Percentiles rank a stretch among this genome's conserved stretches.
Evolutionary conservation across 805 yeast species (phyloP).

Genomic region (Myxozyma neotropica): DNA sequence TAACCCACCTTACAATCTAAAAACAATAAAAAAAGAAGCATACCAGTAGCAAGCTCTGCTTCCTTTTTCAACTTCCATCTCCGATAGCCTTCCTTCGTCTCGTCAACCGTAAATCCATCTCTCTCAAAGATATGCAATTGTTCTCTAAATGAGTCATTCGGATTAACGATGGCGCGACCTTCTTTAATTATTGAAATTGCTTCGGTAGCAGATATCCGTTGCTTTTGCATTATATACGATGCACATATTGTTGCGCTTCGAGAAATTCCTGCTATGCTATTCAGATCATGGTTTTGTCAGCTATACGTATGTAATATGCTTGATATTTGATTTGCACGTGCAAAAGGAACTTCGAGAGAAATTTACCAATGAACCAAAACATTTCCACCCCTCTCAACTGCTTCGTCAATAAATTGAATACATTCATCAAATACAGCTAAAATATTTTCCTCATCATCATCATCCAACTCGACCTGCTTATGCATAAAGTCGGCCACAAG

Average conservation of each 20-base stretch:
- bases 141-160: conserved; percentile 71
- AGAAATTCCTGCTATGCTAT: conserved; percentile 89
- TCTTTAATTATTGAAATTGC: conserved; percentile 77
- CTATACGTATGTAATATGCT: too few relatives aligned
- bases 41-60: conserved; percentile 41
- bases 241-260: conserved; percentile 83
- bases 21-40: not conserved
- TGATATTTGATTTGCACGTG: conserved; percentile 42
- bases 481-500: conserved; percentile 50
- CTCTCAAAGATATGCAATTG: conserved; percentile 69
- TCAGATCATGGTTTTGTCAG: conserved; percentile 47
- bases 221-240: conserved; percentile 84
- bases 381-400: conserved; percentile 42
- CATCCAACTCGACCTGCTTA: conserved; percentile 67
- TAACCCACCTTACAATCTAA: not conserved
- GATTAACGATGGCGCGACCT: conserved; percentile 61
- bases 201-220: conserved; percentile 58
- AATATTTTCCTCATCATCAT: conserved; percentile 67
- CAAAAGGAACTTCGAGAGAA: conserved; percentile 40
- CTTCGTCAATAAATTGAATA: conserved; percentile 66
- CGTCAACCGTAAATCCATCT: conserved; percentile 42
- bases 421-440: conserved; percentile 62
- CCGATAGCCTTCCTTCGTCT: conserved; percentile 43
- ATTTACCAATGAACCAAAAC: conserved; percentile 47
- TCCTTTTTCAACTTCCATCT: conserved; percentile 44